These are phyloP conservation scores for Berberis thunbergii DNA, from an alignment of 164 flowering plant genomes.

Conservation along the genomic window DNA sequence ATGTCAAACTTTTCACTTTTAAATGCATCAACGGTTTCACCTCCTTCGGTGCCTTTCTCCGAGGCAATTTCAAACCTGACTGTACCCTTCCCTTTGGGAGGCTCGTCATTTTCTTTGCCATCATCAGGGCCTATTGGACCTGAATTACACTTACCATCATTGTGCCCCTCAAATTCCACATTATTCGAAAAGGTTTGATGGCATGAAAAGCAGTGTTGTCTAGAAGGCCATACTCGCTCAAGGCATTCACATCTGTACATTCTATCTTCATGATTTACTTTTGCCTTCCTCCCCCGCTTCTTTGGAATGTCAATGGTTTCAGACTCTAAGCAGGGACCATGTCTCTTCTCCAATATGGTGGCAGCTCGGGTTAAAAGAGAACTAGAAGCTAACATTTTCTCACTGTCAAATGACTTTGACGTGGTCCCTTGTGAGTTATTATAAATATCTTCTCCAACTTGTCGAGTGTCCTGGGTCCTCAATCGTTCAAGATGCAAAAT, in stretches of 20 bases:
- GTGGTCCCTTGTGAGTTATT: not conserved
- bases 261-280: slow-evolving; percentile 29
- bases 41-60: too few relatives aligned
- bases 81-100: slow-evolving; percentile 20
- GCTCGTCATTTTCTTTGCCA: slow-evolving; percentile 27
- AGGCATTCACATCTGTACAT: slow-evolving; percentile 75
- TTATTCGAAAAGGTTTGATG: slow-evolving; percentile 50
- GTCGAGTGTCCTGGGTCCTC: slow-evolving; percentile 22
- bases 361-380: slow-evolving; percentile 49
- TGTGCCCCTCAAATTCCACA: slow-evolving; percentile 52
- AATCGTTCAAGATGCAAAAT: slow-evolving; percentile 46
- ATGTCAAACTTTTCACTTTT: slow-evolving; percentile 27
- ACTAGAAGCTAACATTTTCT: slow-evolving; percentile 13
- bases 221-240: slow-evolving; percentile 67
- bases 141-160: slow-evolving; percentile 43
- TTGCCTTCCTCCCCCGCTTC: slow-evolving; percentile 32
- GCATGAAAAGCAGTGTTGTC: slow-evolving; percentile 67
- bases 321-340: slow-evolving; percentile 46
- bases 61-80: too few relatives aligned
- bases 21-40: slow-evolving; percentile 16
- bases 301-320: slow-evolving; percentile 25
- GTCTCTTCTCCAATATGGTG: slow-evolving; percentile 40
- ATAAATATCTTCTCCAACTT: slow-evolving; percentile 9
- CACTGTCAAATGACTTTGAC: slow-evolving; percentile 10
- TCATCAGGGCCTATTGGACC: slow-evolving; percentile 21